Percentiles rank a stretch among this genome's conserved stretches.
These are phyloP conservation scores for Seiridium unicorne DNA, from an alignment of 2,329 filamentous ascomycete genomes.

Conservation along the genomic window DNA sequence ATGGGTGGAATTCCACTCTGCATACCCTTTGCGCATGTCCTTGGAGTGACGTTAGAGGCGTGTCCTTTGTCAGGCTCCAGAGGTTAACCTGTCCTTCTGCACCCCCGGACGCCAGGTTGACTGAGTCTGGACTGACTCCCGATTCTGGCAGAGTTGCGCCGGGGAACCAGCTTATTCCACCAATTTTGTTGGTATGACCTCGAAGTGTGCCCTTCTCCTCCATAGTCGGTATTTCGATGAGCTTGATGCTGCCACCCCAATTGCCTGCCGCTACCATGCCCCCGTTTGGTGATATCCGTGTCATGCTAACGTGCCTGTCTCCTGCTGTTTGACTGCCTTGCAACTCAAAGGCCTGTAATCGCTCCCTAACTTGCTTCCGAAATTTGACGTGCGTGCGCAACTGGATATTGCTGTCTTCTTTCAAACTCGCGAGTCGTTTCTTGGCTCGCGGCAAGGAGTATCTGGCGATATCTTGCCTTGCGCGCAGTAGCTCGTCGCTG, in stretches of 20 bases:
- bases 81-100: constrained; percentile 85
- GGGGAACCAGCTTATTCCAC: constrained; percentile 88
- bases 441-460: constrained; percentile 84
- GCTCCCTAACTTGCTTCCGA: constrained; percentile 83
- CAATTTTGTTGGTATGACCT: constrained; percentile 85
- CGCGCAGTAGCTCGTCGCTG: constrained; percentile 68
- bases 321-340: constrained; percentile 92
- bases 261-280: constrained; percentile 85
- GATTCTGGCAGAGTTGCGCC: constrained; percentile 71
- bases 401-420: constrained; percentile 77
- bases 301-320: constrained; percentile 88
- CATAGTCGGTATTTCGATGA: constrained; percentile 81
- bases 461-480: constrained; percentile 74
- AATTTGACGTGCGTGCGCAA: constrained; percentile 90
- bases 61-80: constrained; percentile 86
- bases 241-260: constrained; percentile 85
- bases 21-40: constrained; percentile 88
- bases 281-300: constrained; percentile 83
- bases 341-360: constrained; percentile 78
- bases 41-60: constrained; percentile 75
- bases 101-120: constrained; percentile 88
- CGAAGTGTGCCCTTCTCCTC: constrained; percentile 73
- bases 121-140: constrained; percentile 67
- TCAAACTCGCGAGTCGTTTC: constrained; percentile 73
- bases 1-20: constrained; percentile 91